Percentiles rank a stretch among this genome's conserved stretches.
Conservation (phyloP, 129 eudicot species). For the Arctium minus region DNA sequence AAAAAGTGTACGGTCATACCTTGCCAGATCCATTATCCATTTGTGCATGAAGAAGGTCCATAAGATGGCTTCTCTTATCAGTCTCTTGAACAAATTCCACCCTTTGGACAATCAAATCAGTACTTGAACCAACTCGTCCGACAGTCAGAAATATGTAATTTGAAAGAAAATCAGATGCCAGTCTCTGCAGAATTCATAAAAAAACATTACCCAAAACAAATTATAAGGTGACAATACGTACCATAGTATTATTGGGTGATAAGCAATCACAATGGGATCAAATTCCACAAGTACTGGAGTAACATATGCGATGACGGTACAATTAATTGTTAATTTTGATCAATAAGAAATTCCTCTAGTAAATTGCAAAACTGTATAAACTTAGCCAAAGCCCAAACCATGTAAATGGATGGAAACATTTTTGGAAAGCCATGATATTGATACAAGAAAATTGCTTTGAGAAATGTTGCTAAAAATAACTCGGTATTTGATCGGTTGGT, state of each 20-base stretch:
- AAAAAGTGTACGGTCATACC: conserved; percentile 31
- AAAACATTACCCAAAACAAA: not conserved
- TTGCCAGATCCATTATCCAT: conserved; percentile 53
- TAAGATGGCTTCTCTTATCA: conserved; percentile 69
- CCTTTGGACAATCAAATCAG: conserved; percentile 68
- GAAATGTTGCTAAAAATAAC: too few relatives aligned
- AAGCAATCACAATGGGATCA: not conserved
- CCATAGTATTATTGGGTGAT: not conserved
- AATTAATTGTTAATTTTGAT: not conserved
- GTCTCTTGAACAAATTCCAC: conserved; percentile 66
- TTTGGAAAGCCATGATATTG: too few relatives aligned
- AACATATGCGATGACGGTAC: not conserved
- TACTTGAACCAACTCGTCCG: conserved; percentile 73
- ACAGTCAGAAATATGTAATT: conserved; percentile 62
- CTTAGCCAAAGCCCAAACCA: too few relatives aligned
- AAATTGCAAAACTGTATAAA: too few relatives aligned
- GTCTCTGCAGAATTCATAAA: conserved; percentile 47
- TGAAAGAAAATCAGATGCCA: conserved; percentile 70
- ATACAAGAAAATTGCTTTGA: too few relatives aligned
- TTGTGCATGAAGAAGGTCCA: conserved; percentile 79
- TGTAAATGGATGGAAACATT: too few relatives aligned
- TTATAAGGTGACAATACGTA: not conserved
- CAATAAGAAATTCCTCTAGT: too few relatives aligned
- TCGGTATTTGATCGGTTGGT: too few relatives aligned
- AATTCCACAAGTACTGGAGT: not conserved